Conservation (phyloP, 176 grass and related monocot genomes). For the Carex parvula region DNA sequence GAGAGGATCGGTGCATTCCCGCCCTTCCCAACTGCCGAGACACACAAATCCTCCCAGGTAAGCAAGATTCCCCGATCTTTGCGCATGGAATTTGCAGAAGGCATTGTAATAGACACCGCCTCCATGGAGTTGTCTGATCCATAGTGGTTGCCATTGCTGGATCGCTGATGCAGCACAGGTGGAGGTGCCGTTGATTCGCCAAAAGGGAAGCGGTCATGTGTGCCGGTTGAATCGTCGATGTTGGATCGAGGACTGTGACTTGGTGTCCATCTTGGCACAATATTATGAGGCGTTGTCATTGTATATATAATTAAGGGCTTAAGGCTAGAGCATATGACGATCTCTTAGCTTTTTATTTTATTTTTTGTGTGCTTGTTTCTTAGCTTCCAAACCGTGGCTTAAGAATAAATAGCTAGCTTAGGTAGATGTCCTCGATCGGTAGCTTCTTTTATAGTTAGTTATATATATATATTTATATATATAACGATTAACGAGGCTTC, state of each 20-base stretch:
- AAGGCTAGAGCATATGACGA: background rate
- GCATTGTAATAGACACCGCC: background rate
- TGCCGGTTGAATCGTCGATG: slow-evolving; percentile 1
- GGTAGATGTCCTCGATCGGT: background rate
- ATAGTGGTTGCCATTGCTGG: background rate
- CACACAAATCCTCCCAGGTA: slow-evolving; percentile 88
- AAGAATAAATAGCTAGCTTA: background rate
- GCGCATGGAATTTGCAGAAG: slow-evolving; percentile 15
- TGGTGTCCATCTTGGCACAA: slow-evolving; percentile 77
- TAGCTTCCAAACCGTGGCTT: background rate
- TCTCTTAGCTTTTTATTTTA: background rate
- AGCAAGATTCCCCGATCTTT: slow-evolving; percentile 43
- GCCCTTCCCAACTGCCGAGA: slow-evolving; percentile 42
- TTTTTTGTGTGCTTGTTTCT: too few relatives aligned
- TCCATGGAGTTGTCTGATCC: slow-evolving; percentile 7
- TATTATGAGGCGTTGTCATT: background rate
- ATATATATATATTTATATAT: too few relatives aligned
- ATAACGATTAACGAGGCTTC: background rate
- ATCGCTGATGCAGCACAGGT: slow-evolving; percentile 14
- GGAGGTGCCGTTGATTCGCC: slow-evolving; percentile 27
- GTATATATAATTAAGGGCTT: background rate
- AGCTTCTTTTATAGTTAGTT: background rate
- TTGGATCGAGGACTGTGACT: slow-evolving; percentile 4
- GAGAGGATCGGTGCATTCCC: slow-evolving; percentile 49
- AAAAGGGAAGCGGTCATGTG: slow-evolving; percentile 53